Percentiles rank a stretch among this genome's conserved stretches.
Conservation (phyloP, 768 basidiomycete species). For the Tulasnella sp. region DNA sequence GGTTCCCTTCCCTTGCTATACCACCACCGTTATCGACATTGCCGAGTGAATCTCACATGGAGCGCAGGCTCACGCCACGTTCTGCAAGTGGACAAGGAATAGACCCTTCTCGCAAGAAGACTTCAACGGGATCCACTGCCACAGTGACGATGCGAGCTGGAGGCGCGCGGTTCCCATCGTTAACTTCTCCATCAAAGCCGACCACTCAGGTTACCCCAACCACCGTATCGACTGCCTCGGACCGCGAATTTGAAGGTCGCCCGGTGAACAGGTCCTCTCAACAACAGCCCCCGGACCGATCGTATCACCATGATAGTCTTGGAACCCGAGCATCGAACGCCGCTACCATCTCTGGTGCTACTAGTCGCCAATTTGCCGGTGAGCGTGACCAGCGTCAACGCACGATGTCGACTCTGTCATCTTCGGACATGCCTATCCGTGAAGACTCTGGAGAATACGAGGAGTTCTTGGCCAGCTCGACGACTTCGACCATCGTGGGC, state of each 20-base stretch:
- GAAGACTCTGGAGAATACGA: background rate
- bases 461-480: background rate
- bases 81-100: background rate
- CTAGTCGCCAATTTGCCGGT: background rate
- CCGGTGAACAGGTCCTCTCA: background rate
- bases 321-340: background rate
- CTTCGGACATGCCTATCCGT: background rate
- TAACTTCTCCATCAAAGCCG: slow-evolving; percentile 11
- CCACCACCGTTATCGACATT: slow-evolving; percentile 15
- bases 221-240: slow-evolving; percentile 11
- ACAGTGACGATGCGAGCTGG: slow-evolving; percentile 2
- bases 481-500: background rate
- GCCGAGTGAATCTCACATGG: slow-evolving; percentile 5
- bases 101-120: background rate
- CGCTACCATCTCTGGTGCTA: background rate
- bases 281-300: background rate
- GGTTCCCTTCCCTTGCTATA: slow-evolving; percentile 14
- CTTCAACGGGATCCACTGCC: slow-evolving; percentile 7
- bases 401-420: background rate
- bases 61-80: background rate
- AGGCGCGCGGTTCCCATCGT: slow-evolving; percentile 8
- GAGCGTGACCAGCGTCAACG: slow-evolving; percentile 9
- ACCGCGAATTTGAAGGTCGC: background rate
- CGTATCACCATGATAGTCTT: background rate
- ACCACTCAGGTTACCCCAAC: slow-evolving; percentile 13